Percentiles rank a stretch among this genome's conserved stretches.
These are phyloP conservation scores for Penicillium sp. DNA, from an alignment of 2,329 filamentous ascomycete genomes.

Conservation along the genomic window DNA sequence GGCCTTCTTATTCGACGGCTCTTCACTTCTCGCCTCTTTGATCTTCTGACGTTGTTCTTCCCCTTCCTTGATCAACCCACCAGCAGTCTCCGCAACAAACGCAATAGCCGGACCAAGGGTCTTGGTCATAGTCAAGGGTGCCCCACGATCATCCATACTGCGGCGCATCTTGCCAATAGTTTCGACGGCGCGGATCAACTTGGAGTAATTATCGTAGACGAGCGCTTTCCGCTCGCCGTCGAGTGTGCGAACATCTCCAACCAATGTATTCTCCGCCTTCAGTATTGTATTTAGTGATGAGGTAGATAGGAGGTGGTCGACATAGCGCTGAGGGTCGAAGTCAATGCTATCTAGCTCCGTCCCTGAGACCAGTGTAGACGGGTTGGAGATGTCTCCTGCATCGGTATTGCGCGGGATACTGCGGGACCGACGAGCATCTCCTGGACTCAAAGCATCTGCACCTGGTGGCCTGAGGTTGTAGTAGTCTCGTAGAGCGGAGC, in stretches of 20 bases:
- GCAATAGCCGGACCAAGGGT: constrained; percentile 41
- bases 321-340: constrained; percentile 65
- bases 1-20: constrained; percentile 18
- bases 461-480: constrained; percentile 69
- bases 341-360: constrained; percentile 66
- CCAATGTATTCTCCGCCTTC: constrained; percentile 44
- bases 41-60: constrained; percentile 33
- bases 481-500: constrained; percentile 85
- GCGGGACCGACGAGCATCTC: constrained; percentile 30
- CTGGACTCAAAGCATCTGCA: constrained; percentile 29
- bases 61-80: constrained; percentile 38
- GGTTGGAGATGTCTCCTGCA: constrained; percentile 38
- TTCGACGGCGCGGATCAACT: constrained; percentile 92
- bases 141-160: constrained; percentile 46
- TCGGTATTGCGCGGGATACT: constrained; percentile 42
- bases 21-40: constrained; percentile 23
- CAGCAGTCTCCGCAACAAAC: constrained; percentile 44
- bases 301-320: constrained; percentile 40
- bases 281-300: constrained; percentile 43
- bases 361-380: constrained; percentile 28
- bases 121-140: constrained; percentile 46
- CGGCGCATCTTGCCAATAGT: constrained; percentile 71
- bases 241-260: constrained; percentile 73
- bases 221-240: constrained; percentile 95
- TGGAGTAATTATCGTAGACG: constrained; percentile 98